These are phyloP conservation scores for Westerdykella aurantiaca DNA, from an alignment of 2,329 filamentous ascomycete genomes.

Conservation along the genomic window DNA sequence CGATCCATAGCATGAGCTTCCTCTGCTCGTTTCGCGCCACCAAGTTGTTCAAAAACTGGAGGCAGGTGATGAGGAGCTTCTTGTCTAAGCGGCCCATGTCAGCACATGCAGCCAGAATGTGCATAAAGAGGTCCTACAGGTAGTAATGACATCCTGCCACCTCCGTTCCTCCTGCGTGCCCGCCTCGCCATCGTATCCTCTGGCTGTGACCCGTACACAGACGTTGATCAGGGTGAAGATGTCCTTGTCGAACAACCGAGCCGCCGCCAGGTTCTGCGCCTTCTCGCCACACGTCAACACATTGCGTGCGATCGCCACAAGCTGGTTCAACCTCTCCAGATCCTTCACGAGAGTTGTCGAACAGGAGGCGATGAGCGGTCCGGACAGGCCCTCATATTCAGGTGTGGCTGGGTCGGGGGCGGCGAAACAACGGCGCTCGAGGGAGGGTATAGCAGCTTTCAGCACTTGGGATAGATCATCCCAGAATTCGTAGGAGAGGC, in stretches of 20 bases:
- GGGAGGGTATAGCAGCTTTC: slow-evolving; percentile 54
- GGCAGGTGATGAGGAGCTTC: slow-evolving; percentile 57
- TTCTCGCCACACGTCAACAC: slow-evolving; percentile 55
- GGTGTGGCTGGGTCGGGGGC: slow-evolving; percentile 52
- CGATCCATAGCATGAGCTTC: slow-evolving; percentile 60
- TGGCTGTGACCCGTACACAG: slow-evolving; percentile 58
- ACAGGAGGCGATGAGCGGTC: slow-evolving; percentile 56
- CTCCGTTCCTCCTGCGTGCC: slow-evolving; percentile 57
- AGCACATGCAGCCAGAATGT: neutral
- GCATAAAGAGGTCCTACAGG: slow-evolving; percentile 33
- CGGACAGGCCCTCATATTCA: slow-evolving; percentile 54
- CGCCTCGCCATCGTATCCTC: slow-evolving; percentile 60
- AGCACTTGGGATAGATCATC: slow-evolving; percentile 54
- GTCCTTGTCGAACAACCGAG: slow-evolving; percentile 55
- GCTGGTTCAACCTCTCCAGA: slow-evolving; percentile 56
- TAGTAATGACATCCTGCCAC: slow-evolving; percentile 60
- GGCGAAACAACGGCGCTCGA: slow-evolving; percentile 57
- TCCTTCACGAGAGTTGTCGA: slow-evolving; percentile 56
- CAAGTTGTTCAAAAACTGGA: slow-evolving; percentile 63
- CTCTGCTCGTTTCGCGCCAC: slow-evolving; percentile 60
- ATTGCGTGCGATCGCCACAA: slow-evolving; percentile 58
- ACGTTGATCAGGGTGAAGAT: slow-evolving; percentile 58
- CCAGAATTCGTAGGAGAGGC: slow-evolving; percentile 54
- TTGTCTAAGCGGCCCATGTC: slow-evolving; percentile 41
- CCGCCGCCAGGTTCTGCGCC: slow-evolving; percentile 58